Evolutionary conservation across 2,329 filamentous ascomycete genomes (phyloP), one percentile per base, ranked within the genome.

Genomic region (Zymoseptoria crescenta): DNA sequence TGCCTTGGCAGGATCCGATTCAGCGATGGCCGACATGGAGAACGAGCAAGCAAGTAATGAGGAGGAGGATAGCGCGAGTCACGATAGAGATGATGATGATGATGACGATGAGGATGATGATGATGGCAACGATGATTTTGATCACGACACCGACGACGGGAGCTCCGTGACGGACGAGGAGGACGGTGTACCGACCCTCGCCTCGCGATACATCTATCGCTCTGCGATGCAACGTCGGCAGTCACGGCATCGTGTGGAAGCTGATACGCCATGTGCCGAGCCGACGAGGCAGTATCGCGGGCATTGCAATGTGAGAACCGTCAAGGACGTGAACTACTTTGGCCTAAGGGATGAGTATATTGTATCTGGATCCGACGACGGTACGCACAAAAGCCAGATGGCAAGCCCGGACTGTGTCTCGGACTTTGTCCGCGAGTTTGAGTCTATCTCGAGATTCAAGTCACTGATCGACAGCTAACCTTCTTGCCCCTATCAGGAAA

Each of bases 271-370:
- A 13, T 84, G 82, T 65, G 77, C 75, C 19, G 74, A 81, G 1
- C 81, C 85, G 63, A 83, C 80, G 1, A 80, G 80, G 48, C 71
- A 78, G 20, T 88, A 86, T 68, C 75, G 76, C 2, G 85, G 85
- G 1, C 85, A 87, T 69, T 87, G 85, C 73, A 87, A 87, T 64
- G 79, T 85, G 56, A 80, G 83, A 63, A 87, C 84, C 0, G 84
- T 87, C 65, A 88, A 88, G 66, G 85, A 88, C 66, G 83, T 87
- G 60, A 87, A 87, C 61, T 88, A 82, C 72, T 87, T 84, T 62
- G 85, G 85, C 0, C 72, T 86, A 45, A 75, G 86, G 59, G 86
- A 88, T 65, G 84, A 87, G 67, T 88, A 87, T 62, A 83, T 88
- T 9, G 84, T 87, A 9, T 85, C 81, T 58, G 85, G 85, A 5